Evolutionary conservation across 2,329 filamentous ascomycete genomes (phyloP).

Genomic region (Sclerotinia spermophila): DNA sequence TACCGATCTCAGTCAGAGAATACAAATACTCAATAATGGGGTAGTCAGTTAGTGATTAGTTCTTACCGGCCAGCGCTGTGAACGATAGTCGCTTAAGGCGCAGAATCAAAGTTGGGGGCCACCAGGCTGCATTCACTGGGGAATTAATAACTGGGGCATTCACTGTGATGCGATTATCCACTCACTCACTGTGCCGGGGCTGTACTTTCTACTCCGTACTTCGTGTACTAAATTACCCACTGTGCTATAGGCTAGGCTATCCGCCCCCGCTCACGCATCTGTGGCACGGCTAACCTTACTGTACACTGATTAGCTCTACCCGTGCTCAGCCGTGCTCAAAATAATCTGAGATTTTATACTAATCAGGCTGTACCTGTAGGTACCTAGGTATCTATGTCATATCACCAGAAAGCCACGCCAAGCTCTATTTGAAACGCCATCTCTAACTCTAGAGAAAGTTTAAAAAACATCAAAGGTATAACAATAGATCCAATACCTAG

Average conservation of each 20-base stretch:
- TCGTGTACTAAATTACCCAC: background rate
- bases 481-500: background rate
- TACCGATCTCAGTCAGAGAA: background rate
- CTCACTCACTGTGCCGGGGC: background rate
- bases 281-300: background rate
- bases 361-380: background rate
- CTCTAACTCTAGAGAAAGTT: background rate
- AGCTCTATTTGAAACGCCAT: background rate
- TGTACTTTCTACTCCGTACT: background rate
- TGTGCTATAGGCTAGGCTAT: background rate
- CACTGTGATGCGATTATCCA: background rate
- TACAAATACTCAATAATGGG: background rate
- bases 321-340: slow-evolving; percentile 1
- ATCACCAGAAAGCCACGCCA: background rate
- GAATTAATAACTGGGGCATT: background rate
- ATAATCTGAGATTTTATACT: background rate
- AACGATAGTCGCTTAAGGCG: background rate
- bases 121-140: background rate
- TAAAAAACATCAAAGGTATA: background rate
- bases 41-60: background rate
- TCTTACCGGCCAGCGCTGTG: background rate
- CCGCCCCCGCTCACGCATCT: background rate
- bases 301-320: background rate
- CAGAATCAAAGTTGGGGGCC: slow-evolving; percentile 7
- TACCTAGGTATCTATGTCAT: background rate